These are phyloP conservation scores for Rhizomucor pusillus DNA, from an alignment of 371 early-diverging fungal species.

Conservation along the genomic window DNA sequence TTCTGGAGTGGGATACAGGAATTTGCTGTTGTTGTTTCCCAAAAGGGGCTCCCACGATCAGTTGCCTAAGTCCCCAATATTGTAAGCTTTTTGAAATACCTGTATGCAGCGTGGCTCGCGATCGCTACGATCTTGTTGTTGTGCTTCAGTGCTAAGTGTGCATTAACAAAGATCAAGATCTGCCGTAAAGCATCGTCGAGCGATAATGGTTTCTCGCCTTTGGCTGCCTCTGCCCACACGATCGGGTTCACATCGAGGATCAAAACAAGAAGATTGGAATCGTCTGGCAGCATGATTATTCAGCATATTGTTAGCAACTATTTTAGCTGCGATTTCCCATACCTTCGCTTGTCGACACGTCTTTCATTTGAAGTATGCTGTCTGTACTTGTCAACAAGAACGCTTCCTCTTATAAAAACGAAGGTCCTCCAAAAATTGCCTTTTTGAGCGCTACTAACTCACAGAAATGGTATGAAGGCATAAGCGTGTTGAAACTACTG, in stretches of 20 bases:
- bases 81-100: slow-evolving; percentile 14
- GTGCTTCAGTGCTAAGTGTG: slow-evolving; percentile 82
- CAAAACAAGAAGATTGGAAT: slow-evolving; percentile 72
- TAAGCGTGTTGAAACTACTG: too few relatives aligned
- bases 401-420: too few relatives aligned
- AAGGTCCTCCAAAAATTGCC: too few relatives aligned
- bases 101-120: slow-evolving; percentile 61
- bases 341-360: slow-evolving; percentile 32
- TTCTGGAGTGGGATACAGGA: slow-evolving; percentile 52
- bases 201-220: slow-evolving; percentile 49
- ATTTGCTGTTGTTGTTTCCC: slow-evolving; percentile 41
- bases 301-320: neutral
- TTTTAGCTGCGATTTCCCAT: neutral
- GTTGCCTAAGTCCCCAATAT: neutral
- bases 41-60: neutral
- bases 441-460: too few relatives aligned
- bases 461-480: too few relatives aligned
- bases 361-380: too few relatives aligned
- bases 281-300: slow-evolving; percentile 38
- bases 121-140: slow-evolving; percentile 82
- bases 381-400: neutral
- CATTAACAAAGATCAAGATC: slow-evolving; percentile 81
- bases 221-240: slow-evolving; percentile 62
- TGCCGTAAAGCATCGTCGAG: slow-evolving; percentile 74
- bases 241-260: slow-evolving; percentile 79